Conservation (phyloP, 2,329 filamentous ascomycete genomes). For the Aureobasidium sp. region DNA sequence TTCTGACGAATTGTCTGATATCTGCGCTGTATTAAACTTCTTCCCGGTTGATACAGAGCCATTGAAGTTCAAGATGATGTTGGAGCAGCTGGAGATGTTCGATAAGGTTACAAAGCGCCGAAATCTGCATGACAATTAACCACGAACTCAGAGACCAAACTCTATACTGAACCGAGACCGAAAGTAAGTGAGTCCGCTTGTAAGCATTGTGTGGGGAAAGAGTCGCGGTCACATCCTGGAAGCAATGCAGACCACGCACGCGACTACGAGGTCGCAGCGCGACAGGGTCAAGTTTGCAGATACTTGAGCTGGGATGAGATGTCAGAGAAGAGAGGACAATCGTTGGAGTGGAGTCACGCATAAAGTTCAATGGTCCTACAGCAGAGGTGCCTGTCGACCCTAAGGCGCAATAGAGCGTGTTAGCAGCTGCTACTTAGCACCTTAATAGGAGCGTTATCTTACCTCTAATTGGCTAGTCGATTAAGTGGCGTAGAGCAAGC, state of each 20-base stretch:
- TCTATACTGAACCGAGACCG: background rate
- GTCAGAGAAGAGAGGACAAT: background rate
- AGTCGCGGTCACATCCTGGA: background rate
- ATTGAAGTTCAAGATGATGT: background rate
- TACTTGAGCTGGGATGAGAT: background rate
- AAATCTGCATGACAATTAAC: background rate
- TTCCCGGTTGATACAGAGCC: background rate
- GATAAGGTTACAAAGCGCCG: background rate
- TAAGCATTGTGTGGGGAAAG: background rate
- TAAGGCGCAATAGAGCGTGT: background rate
- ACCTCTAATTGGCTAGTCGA: too few relatives aligned
- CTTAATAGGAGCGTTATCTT: too few relatives aligned
- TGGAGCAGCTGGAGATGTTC: background rate
- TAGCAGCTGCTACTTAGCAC: too few relatives aligned
- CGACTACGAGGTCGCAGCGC: background rate
- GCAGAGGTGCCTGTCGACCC: background rate
- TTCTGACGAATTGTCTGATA: background rate
- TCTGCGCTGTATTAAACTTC: background rate
- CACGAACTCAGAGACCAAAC: background rate
- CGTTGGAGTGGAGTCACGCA: background rate
- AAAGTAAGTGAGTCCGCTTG: background rate
- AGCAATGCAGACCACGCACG: background rate
- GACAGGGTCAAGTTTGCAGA: background rate
- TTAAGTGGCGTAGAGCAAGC: too few relatives aligned
- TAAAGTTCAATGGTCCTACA: background rate